phyloP scores from a whole-genome alignment of 805 yeast genomes.

The Candida parachauliodes region DNA sequence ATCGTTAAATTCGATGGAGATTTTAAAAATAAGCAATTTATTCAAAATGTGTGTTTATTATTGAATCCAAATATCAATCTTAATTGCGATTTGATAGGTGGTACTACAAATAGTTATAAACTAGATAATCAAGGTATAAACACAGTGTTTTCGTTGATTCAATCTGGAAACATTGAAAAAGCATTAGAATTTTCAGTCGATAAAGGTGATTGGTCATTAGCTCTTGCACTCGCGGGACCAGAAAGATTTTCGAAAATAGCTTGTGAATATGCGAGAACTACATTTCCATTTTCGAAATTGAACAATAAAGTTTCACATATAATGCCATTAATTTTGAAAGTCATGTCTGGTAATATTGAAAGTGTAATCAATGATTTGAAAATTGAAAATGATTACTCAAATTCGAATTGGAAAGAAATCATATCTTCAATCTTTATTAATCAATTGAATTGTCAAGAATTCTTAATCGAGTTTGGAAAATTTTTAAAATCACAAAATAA shows the following conservation, averaged over 20 bases:
- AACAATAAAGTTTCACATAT: slow-evolving; percentile 38
- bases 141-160: slow-evolving; percentile 37
- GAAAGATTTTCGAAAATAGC: slow-evolving; percentile 58
- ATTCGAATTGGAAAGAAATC: slow-evolving; percentile 49
- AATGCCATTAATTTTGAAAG: slow-evolving; percentile 58
- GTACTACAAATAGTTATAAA: slow-evolving; percentile 35
- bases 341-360: slow-evolving; percentile 58
- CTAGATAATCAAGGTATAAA: slow-evolving; percentile 37
- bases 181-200: slow-evolving; percentile 64
- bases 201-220: slow-evolving; percentile 72
- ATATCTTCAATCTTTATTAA: slow-evolving; percentile 33
- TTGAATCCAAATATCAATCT: slow-evolving; percentile 43
- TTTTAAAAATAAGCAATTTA: slow-evolving; percentile 22
- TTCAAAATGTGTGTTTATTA: slow-evolving; percentile 29
- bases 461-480: slow-evolving; percentile 49
- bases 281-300: slow-evolving; percentile 38
- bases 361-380: slow-evolving; percentile 50
- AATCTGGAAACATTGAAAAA: slow-evolving; percentile 59
- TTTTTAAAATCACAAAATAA: slow-evolving; percentile 31
- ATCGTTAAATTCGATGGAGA: slow-evolving; percentile 31
- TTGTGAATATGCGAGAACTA: slow-evolving; percentile 51
- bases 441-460: slow-evolving; percentile 21
- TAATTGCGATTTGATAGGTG: slow-evolving; percentile 13
- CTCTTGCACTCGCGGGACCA: slow-evolving; percentile 68
- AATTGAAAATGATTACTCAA: slow-evolving; percentile 46